Evolutionary conservation across 176 grass and related monocot genomes (phyloP).

Genomic region (Zoysia pacifica): DNA sequence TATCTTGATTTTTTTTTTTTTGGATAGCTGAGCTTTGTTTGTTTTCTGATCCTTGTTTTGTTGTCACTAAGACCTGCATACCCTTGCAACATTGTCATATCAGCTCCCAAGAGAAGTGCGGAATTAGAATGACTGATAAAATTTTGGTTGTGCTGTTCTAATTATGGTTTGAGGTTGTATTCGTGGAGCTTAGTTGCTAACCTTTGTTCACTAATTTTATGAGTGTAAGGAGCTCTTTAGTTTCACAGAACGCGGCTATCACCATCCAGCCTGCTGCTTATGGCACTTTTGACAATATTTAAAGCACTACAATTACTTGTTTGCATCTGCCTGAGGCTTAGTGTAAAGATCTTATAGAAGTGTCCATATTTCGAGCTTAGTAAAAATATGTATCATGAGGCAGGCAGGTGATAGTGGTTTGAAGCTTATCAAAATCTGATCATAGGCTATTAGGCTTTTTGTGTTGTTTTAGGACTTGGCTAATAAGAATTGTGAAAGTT

Average conservation of each 20-base stretch:
- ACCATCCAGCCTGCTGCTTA: no score
- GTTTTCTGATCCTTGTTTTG: background rate
- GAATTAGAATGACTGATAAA: background rate
- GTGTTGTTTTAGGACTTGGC: no score
- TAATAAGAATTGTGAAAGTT: background rate
- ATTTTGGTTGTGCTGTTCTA: slow-evolving; percentile 5
- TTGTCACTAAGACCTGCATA: slow-evolving; percentile 10
- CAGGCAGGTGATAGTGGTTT: background rate
- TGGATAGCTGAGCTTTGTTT: background rate
- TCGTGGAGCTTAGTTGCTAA: no score
- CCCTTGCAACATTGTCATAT: background rate
- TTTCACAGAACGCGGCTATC: no score
- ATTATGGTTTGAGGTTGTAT: background rate
- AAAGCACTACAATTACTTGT: no score
- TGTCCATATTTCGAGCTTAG: no score
- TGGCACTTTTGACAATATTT: no score
- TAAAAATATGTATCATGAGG: no score
- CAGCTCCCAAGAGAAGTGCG: slow-evolving; percentile 1
- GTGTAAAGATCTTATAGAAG: no score
- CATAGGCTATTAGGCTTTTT: background rate
- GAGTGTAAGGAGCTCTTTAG: no score
- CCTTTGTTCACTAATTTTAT: no score
- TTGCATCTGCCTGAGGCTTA: no score
- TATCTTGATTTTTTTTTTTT: background rate
- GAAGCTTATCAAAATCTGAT: background rate